These are phyloP conservation scores for Moniliophthora roreri DNA, from an alignment of 1,284 basidiomycete genomes.

Conservation along the genomic window DNA sequence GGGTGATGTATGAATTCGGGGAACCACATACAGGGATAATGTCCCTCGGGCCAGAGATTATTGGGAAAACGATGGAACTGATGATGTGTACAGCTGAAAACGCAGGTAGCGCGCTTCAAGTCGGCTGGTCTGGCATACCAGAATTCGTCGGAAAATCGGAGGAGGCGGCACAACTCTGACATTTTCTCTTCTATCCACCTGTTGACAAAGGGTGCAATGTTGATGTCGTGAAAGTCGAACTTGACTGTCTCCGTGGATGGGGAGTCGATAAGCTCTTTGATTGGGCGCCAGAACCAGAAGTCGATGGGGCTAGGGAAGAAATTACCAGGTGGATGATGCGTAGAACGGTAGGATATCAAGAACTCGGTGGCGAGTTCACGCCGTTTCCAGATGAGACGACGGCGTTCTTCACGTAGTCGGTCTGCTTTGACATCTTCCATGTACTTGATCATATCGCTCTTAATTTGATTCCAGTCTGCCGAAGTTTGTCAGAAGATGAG, in stretches of 20 bases:
- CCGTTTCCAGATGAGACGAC: constrained; percentile 21
- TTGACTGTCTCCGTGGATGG: constrained; percentile 10
- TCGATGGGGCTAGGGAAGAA: constrained; percentile 29
- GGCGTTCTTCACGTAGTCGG: constrained; percentile 22
- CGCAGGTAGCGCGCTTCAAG: constrained; percentile 19
- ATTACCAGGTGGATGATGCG: constrained; percentile 12
- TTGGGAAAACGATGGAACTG: constrained; percentile 3
- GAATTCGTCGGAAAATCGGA: not conserved
- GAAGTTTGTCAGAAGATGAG: not conserved
- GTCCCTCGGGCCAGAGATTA: constrained; percentile 15
- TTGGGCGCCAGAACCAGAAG: constrained; percentile 21
- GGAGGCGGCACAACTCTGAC: not conserved
- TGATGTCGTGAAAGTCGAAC: not conserved
- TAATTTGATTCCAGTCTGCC: constrained; percentile 9
- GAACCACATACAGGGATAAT: constrained; percentile 10
- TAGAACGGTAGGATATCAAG: constrained; percentile 24
- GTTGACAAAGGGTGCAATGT: constrained; percentile 9
- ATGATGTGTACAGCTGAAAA: constrained; percentile 20
- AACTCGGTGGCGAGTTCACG: constrained; percentile 18
- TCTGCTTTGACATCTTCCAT: constrained; percentile 18
- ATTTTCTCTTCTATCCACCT: constrained; percentile 15
- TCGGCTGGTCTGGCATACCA: not conserved
- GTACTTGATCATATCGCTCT: not conserved
- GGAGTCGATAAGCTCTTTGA: constrained; percentile 17
- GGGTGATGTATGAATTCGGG: constrained; percentile 33